Percentiles rank a stretch among this genome's conserved stretches.
phyloP scores from a whole-genome alignment of 345 rosid species.

The Euphorbia tirucalli region DNA sequence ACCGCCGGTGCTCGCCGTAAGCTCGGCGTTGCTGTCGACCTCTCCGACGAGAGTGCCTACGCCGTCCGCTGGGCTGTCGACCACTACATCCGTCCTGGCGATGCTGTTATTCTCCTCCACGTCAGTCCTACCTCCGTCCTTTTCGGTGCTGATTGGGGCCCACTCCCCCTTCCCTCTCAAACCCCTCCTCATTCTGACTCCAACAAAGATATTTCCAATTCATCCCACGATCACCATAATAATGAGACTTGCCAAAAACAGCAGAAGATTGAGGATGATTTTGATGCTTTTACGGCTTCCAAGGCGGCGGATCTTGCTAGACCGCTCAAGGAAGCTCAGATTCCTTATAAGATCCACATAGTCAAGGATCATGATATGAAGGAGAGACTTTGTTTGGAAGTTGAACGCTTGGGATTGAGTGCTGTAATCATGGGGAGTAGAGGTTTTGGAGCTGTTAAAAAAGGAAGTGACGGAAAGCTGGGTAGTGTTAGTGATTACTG shows the following conservation, averaged over 20 bases:
- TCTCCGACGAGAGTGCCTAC: conserved; percentile 74
- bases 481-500: conserved; percentile 96
- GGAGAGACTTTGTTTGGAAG: conserved; percentile 89
- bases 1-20: conserved; percentile 84
- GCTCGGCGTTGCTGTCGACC: conserved; percentile 92
- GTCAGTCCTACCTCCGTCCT: conserved; percentile 96
- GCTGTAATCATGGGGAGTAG: conserved; percentile 90
- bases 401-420: conserved; percentile 69
- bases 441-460: conserved; percentile 77
- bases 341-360: conserved; percentile 86
- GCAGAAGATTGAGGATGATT: conserved; percentile 61
- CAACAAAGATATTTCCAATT: neutral
- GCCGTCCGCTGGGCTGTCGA: conserved; percentile 90
- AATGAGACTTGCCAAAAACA: neutral
- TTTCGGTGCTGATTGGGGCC: conserved; percentile 99
- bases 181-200: neutral
- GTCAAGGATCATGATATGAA: conserved; percentile 96
- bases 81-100: conserved; percentile 89
- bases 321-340: conserved; percentile 76
- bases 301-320: conserved; percentile 72
- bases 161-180: conserved; percentile 46
- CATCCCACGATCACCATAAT: neutral
- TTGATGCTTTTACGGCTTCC: conserved; percentile 63
- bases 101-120: conserved; percentile 88
- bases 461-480: conserved; percentile 72